phyloP scores from a whole-genome alignment of 164 flowering plant genomes.

The Santalum album region DNA sequence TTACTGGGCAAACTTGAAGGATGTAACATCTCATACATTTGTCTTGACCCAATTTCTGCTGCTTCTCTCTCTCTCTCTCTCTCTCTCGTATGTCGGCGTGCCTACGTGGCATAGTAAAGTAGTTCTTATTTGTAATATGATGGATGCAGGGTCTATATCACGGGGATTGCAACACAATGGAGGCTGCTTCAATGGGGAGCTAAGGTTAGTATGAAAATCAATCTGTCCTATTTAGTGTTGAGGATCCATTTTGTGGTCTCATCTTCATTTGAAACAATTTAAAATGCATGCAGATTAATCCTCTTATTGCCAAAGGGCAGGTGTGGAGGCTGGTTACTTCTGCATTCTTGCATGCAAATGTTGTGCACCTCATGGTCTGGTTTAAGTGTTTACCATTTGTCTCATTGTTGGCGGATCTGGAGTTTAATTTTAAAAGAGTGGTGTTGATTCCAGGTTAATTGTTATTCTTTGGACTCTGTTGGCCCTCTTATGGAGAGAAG shows the following conservation, averaged over 20 bases:
- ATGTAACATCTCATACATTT: not conserved
- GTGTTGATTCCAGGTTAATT: slow-evolving; percentile 53
- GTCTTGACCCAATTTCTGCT: not conserved
- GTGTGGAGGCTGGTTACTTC: slow-evolving; percentile 84
- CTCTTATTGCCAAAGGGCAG: slow-evolving; percentile 70
- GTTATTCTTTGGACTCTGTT: slow-evolving; percentile 75
- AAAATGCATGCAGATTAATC: slow-evolving; percentile 49
- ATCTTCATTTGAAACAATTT: slow-evolving; percentile 6
- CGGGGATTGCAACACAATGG: slow-evolving; percentile 58
- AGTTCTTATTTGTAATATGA: slow-evolving; percentile 9
- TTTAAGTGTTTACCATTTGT: slow-evolving; percentile 7
- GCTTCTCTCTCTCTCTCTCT: not conserved
- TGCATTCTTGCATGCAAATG: slow-evolving; percentile 69
- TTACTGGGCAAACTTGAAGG: not conserved
- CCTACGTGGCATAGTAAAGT: not conserved
- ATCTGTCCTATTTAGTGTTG: not conserved
- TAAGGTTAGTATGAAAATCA: slow-evolving; percentile 43
- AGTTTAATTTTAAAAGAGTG: not conserved
- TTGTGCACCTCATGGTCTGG: slow-evolving; percentile 75
- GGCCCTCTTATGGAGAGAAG: slow-evolving; percentile 71
- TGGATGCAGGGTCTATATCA: slow-evolving; percentile 48
- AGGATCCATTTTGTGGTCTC: slow-evolving; percentile 7
- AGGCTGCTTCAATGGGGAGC: slow-evolving; percentile 76
- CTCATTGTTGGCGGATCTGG: not conserved
- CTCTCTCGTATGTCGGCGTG: not conserved